Evolutionary conservation across 306 rosid species (phyloP), one percentile per base, ranked within the genome.

Genomic region (Mimosa bimucronata): DNA sequence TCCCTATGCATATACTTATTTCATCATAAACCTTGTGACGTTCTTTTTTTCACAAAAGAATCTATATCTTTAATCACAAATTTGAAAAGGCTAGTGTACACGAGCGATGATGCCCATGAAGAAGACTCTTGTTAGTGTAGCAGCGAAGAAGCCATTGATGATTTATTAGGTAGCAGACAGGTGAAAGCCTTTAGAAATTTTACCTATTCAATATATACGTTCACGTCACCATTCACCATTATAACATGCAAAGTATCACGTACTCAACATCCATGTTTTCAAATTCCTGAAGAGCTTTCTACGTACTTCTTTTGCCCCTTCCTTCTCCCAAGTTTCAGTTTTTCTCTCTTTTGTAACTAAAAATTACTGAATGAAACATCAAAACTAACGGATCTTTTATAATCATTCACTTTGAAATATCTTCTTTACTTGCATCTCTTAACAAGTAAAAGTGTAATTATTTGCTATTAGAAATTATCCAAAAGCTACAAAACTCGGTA

Each of bases 161-260:
- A 75, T 60, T 66, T 26, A 75, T 40, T 48, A 72, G 64, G 58
- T 30, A 37, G 45, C 76, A 72, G 62, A 72, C 9, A 30, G 45
- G 57, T 75, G 79, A 60, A 60, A 41, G n/a, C 19, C 66, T 31
- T 66, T 29, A 30, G 41, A 64, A 64, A 64, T 64, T 15, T 15
- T 7, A 64, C 41, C 16, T 6, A 15, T 57, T 57, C 60, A 57
- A 29, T 14, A 28, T 38, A 62, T 62, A 28, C 68, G 40, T 29
- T 29, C 15, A 29, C 40, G 37, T 29, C 3, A 62, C 40, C 68
- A 29, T 14, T 62, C 40, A 14, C 40, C n/a, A 62, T 7, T 60
- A 13, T 26, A 3, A 48, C 55, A 48, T 48, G 21, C 55, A 15
- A 48, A 48, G 55, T 15, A 48, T 48, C 18, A 48, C 55, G 55